These are phyloP conservation scores for Neurospora sp. DNA, from an alignment of 495 filamentous ascomycete species.

Conservation along the genomic window DNA sequence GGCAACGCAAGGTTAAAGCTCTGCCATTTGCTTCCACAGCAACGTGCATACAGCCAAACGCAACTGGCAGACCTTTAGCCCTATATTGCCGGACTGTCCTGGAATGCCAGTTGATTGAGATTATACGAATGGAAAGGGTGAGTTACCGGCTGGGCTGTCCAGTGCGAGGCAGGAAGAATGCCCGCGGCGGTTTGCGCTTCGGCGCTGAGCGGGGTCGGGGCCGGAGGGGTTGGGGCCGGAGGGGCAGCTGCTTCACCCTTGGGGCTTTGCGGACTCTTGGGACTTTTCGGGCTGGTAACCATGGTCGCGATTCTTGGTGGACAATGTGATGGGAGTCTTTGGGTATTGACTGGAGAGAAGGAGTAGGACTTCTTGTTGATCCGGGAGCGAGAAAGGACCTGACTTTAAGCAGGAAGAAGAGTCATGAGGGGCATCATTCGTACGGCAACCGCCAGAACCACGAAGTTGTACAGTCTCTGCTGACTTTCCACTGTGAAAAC, in stretches of 20 bases:
- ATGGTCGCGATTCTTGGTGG: not conserved
- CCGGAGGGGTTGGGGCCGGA: not conserved
- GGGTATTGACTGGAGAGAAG: not conserved
- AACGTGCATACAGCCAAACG: no score
- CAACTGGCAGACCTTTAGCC: no score
- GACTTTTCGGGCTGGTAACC: not conserved
- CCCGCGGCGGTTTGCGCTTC: not conserved
- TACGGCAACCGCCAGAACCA: not conserved
- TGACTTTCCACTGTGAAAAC: no score
- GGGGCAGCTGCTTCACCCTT: not conserved
- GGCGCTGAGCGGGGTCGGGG: not conserved
- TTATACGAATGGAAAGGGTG: not conserved
- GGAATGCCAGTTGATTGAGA: no score
- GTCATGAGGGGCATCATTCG: not conserved
- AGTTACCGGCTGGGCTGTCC: not conserved
- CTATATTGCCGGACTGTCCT: no score
- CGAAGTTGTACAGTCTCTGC: not conserved
- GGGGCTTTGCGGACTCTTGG: not conserved
- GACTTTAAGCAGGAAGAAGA: not conserved
- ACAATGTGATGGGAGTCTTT: not conserved
- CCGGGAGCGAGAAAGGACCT: not conserved
- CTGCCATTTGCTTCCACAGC: no score
- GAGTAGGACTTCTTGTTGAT: not conserved
- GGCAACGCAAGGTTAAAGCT: no score
- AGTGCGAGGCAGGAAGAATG: slow-evolving; percentile 1